Evolutionary conservation across 331 rosid genomes (phyloP), one percentile per base, ranked within the genome.

Genomic region (Malus hybrid): DNA sequence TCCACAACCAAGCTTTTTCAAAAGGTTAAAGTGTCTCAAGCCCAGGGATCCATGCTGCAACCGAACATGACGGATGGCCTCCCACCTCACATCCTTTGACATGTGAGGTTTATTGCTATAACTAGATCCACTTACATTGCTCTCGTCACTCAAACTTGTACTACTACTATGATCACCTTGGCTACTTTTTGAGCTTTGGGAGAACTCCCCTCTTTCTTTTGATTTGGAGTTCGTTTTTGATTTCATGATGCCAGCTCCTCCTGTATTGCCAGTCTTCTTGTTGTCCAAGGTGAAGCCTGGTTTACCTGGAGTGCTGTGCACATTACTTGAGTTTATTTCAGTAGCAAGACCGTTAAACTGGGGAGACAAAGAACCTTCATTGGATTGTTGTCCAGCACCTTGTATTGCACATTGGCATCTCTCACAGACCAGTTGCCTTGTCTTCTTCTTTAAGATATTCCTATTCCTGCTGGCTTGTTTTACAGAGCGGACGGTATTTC

Each of bases 11-110:
- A 94, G 99, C 88, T 92, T 92, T 90, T 85, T 92, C 81, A 94
- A 80, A 76, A 94, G 97, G 79, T 94, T 90, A 80, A 94, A 94
- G 81, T 94, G 96, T 32, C 79, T 82, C 83, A 94, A 81, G 74
- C 96, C 85, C 86, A 94, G 78, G 42, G 81, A 79, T 73, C 97
- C 96, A 74, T 90, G 79, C 83, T 85, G 93, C 86, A 85, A 72
- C 70, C 73, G 81, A 68, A 85, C 92, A 67, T 79, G 91, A 36
- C 86, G 90, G 63, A 91, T 80, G 72, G 99, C 99, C 83, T 83
- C 95, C 99, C 99, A 94, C 80, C 99, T 80, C 55, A 86, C 87
- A 80, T 94, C 99, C 86, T 94, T 94, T 34, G 99, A 90, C 99
- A 94, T 94, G 87, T 94, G 99, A 81, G 99, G 99, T 82, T 97